Evolutionary conservation across 2,329 filamentous ascomycete genomes (phyloP), one percentile per base, ranked within the genome.

Genomic region (Fusarium abutilonis): DNA sequence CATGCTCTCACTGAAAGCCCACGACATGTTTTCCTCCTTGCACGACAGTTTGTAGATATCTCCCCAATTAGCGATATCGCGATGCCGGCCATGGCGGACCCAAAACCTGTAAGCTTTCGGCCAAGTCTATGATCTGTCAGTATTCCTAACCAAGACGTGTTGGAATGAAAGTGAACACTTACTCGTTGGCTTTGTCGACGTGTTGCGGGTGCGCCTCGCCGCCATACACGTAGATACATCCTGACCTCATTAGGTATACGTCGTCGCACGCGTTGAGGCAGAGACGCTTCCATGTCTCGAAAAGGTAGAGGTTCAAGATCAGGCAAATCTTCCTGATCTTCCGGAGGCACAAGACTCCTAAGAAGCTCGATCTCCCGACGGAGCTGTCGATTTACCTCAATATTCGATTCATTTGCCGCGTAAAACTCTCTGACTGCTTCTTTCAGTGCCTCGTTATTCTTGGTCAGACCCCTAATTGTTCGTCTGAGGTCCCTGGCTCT

Each of bases 11-110:
- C 41, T 19, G 11, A 64, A 54, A 1, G 21, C 21, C 29, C 42
- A 61, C 4, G 58, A 52, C 39, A 67, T 67, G 29, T 72, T 71
- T 17, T 66, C 58, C 13, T 72, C 68, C 1, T 14, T 43, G 42
- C 69, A 71, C 0, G 44, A 43, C 4, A 63, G 39, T 8, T 26
- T 55, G 52, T 66, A 63, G 23, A 71, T 6, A 0, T 52, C 23
- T 11, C 54, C 43, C 51, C 63, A 69, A 3, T 47, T 9, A 0
- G 9, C 0, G 4, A 51, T 39, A 1, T 9, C n/a, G 1, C 1
- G 13, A 4, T 47, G 14, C 1, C 0, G 2, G 6, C 15, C 9
- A 23, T 13, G 3, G 2, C 9, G 14, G 8, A 59, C 4, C 49
- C 50, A 65, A 2, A 0, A 0, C 4, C 2, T 8, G 31, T 39